phyloP scores from a whole-genome alignment of 768 basidiomycete genomes.

The Podaxis carcinomalis region DNA sequence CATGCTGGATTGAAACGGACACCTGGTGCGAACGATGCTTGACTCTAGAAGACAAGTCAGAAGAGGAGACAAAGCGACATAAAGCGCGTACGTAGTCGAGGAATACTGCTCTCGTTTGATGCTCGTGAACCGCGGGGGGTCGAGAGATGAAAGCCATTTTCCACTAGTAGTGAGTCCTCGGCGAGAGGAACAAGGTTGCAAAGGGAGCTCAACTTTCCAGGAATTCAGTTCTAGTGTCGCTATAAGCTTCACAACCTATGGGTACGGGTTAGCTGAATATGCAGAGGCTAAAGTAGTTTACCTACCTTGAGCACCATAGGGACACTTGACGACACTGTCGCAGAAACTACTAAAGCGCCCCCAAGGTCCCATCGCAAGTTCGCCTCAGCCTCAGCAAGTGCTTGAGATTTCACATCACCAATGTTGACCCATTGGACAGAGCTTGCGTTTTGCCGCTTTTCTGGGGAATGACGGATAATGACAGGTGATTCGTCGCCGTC shows the following conservation, averaged over 20 bases:
- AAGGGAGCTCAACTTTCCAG: conserved; percentile 67
- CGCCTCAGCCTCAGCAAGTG: conserved; percentile 19
- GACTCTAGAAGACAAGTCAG: conserved; percentile 36
- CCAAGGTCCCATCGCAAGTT: conserved; percentile 58
- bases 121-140: conserved; percentile 50
- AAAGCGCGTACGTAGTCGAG: conserved; percentile 41
- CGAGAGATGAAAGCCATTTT: conserved; percentile 56
- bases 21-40: conserved; percentile 61
- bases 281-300: not conserved
- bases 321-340: conserved; percentile 46
- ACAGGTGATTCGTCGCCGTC: conserved; percentile 42
- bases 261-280: conserved; percentile 8
- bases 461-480: conserved; percentile 40
- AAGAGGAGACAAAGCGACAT: conserved; percentile 1
- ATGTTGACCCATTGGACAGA: conserved; percentile 34
- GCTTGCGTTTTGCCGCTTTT: conserved; percentile 9
- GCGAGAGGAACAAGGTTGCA: conserved; percentile 37
- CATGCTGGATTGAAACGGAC: conserved; percentile 50
- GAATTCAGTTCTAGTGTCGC: conserved; percentile 51
- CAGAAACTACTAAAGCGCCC: conserved; percentile 52
- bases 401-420: conserved; percentile 1
- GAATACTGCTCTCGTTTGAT: conserved; percentile 43
- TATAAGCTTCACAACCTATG: conserved; percentile 42
- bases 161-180: conserved; percentile 26
- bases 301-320: conserved; percentile 55